A percentile compares a stretch with the other conserved stretches of the same genome.
phyloP scores from a whole-genome alignment of 805 yeast species.

The Hanseniaspora clermontiae region DNA sequence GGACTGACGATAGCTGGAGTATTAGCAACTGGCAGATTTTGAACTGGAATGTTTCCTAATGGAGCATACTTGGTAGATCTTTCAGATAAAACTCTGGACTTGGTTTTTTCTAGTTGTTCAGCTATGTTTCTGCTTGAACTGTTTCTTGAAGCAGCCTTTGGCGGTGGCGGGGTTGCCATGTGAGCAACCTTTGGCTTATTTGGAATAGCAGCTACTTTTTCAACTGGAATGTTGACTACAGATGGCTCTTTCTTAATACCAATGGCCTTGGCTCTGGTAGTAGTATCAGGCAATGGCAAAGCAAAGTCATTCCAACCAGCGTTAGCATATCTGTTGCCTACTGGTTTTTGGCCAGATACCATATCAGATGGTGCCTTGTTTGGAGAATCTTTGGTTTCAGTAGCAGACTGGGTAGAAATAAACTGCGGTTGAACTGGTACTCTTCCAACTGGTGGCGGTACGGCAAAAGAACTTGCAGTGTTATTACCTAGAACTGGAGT shows the following conservation, averaged over 20 bases:
- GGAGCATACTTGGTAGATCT: constrained; percentile 19
- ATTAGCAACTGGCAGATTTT: not conserved
- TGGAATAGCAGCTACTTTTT: not conserved
- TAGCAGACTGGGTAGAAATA: constrained; percentile 20
- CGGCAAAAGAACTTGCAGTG: constrained; percentile 17
- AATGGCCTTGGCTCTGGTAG: constrained; percentile 27
- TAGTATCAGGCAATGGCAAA: constrained; percentile 22
- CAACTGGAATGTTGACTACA: constrained; percentile 1
- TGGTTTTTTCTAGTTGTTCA: constrained; percentile 20
- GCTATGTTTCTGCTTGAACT: constrained; percentile 18
- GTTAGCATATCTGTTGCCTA: constrained; percentile 27
- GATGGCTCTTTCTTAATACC: constrained; percentile 27
- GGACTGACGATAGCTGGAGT: constrained; percentile 12
- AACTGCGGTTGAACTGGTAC: constrained; percentile 7
- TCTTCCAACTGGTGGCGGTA: constrained; percentile 17
- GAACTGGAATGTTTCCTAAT: not conserved
- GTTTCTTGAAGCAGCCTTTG: constrained; percentile 24
- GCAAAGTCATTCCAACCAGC: constrained; percentile 31
- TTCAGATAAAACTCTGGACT: constrained; percentile 17
- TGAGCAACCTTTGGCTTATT: not conserved
- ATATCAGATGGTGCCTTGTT: constrained; percentile 26
- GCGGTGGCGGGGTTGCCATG: constrained; percentile 8
- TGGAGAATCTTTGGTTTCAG: constrained; percentile 28
- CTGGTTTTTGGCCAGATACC: constrained; percentile 30
- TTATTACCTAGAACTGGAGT: constrained; percentile 22